Evolutionary conservation across 306 rosid species (phyloP), one percentile per base, ranked within the genome.

Genomic region (Malus fusca): DNA sequence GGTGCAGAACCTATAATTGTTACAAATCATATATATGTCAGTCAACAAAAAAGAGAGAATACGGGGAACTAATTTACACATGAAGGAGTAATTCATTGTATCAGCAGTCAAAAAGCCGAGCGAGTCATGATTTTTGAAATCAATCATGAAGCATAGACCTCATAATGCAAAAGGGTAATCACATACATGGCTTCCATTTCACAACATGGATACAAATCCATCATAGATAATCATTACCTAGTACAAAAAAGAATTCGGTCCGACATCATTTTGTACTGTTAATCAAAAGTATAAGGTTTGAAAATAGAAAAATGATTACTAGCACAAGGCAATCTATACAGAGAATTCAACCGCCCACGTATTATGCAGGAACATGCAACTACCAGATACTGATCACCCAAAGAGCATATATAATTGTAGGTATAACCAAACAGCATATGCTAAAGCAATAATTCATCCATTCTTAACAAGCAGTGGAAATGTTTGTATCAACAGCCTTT

Each of bases 1-100:
- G 40, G 97, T 89, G 87, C 99, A 96, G 86, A 96, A 92, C 99
- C 99, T 96, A 82, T 28, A 52, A 64, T 59, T 11, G 77, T 66
- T 65, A 72, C 56, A 79, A 53, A 12, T 7, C 25, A 25, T 6
- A 71, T 31, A 67, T 26, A 53, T 2, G 22, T 69, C 51, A 31
- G 33, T 30, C 23, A 11, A 82, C 6, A 28, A 12, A 75, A 9
- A 33, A n/a, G 5, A 30, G 22, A 31, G 19, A 42, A 31, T 37
- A 25, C 15, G 14, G 15, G 21, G 58, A 31, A 37, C 12, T 31
- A 48, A 58, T 30, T 33, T 55, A 25, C 43, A 46, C 31, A n/a
- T 53, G 37, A 13, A 22, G 14, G 5, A 72, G 25, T 35, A 12
- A n/a, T 60, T 23, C 44, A 35, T 8, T 26, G 73, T 28, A n/a